These are phyloP conservation scores for Colletotrichum tropicicola DNA, from an alignment of 2,329 filamentous ascomycete genomes.

Conservation along the genomic window DNA sequence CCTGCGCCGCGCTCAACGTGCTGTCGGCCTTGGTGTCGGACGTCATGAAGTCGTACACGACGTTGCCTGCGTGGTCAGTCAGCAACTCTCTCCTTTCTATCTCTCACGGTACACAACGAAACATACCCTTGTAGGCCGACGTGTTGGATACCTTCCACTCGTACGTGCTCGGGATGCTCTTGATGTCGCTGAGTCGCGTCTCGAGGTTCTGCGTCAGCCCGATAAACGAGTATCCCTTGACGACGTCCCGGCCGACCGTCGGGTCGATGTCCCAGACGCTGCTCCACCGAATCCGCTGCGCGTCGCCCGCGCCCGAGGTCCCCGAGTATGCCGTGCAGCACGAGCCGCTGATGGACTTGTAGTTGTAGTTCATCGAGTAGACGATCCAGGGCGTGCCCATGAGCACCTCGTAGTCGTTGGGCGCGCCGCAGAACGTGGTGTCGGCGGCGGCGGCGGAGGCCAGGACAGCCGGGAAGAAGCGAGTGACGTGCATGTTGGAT, in stretches of 20 bases:
- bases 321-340: slow-evolving; percentile 49
- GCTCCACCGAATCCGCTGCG: slow-evolving; percentile 44
- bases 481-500: slow-evolving; percentile 2
- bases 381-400: slow-evolving; percentile 52
- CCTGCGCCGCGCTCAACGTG: slow-evolving; percentile 46
- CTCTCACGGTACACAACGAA: too few species aligned
- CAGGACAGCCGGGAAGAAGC: not conserved
- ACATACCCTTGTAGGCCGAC: slow-evolving; percentile 46
- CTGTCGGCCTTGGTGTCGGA: slow-evolving; percentile 51
- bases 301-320: slow-evolving; percentile 42
- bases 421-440: slow-evolving; percentile 33
- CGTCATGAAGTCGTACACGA: slow-evolving; percentile 55
- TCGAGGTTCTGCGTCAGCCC: slow-evolving; percentile 52
- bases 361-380: slow-evolving; percentile 55
- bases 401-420: slow-evolving; percentile 41
- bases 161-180: slow-evolving; percentile 49
- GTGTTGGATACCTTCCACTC: slow-evolving; percentile 48
- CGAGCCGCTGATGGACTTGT: slow-evolving; percentile 45
- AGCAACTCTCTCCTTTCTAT: not conserved
- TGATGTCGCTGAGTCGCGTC: slow-evolving; percentile 46
- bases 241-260: slow-evolving; percentile 42
- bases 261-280: slow-evolving; percentile 48
- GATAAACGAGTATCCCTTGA: slow-evolving; percentile 54
- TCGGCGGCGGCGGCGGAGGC: not conserved
- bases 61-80: slow-evolving; percentile 40